These are phyloP conservation scores for Diaporthe ampelina DNA, from an alignment of 2,329 filamentous ascomycete genomes.

Conservation along the genomic window DNA sequence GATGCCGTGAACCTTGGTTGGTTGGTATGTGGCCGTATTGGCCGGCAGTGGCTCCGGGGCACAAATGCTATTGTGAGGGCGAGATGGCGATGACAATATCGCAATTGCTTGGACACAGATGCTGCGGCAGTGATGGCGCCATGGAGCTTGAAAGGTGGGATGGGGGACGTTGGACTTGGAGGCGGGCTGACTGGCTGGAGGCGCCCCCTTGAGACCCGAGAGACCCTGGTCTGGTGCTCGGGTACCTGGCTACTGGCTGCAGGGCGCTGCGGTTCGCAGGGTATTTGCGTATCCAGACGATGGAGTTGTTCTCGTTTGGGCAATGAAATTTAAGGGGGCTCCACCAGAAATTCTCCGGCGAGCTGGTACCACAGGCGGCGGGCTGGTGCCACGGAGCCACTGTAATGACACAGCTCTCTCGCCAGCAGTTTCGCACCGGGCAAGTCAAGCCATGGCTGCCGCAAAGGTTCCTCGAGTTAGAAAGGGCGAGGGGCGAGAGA, in stretches of 20 bases:
- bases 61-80: neutral
- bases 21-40: neutral
- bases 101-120: slow-evolving; percentile 18
- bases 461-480: slow-evolving; percentile 3
- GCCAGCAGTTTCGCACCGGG: slow-evolving; percentile 7
- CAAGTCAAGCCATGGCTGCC: slow-evolving; percentile 23
- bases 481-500: slow-evolving; percentile 1
- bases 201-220: slow-evolving; percentile 5
- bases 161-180: neutral
- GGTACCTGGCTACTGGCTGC: slow-evolving; percentile 1
- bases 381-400: slow-evolving; percentile 14
- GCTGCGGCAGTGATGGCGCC: slow-evolving; percentile 18
- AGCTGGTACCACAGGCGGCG: neutral
- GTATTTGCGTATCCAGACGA: neutral
- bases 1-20: slow-evolving; percentile 14
- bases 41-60: neutral
- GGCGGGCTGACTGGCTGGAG: slow-evolving; percentile 20
- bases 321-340: slow-evolving; percentile 33
- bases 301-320: slow-evolving; percentile 29
- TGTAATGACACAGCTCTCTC: neutral
- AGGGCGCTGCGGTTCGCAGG: neutral
- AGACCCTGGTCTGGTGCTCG: slow-evolving; percentile 6
- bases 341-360: slow-evolving; percentile 32
- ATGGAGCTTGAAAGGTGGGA: slow-evolving; percentile 15
- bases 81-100: slow-evolving; percentile 1